Conservation (phyloP, 1,284 basidiomycete genomes). For the Cystodermella granulosa region DNA sequence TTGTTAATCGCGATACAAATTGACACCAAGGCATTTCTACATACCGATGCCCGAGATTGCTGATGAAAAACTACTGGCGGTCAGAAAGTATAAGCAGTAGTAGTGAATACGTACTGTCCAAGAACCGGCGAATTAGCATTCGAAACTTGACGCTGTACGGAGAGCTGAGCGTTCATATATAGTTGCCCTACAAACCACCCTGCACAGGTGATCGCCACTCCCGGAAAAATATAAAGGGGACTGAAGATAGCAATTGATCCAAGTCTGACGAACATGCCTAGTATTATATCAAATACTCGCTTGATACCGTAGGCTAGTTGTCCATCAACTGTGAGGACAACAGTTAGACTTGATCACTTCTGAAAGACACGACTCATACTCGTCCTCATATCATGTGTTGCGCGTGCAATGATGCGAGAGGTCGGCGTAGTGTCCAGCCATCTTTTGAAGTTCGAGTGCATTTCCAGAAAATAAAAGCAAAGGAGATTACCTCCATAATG, state of each 20-base stretch:
- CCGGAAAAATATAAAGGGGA: slow-evolving; percentile 36
- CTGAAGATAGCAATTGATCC: slow-evolving; percentile 42
- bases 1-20: not conserved
- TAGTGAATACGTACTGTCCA: slow-evolving; percentile 34
- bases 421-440: slow-evolving; percentile 50
- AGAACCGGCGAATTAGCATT: slow-evolving; percentile 68
- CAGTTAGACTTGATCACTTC: too few relatives aligned
- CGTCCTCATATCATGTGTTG: slow-evolving; percentile 48
- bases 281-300: slow-evolving; percentile 32
- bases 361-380: too few relatives aligned
- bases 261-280: slow-evolving; percentile 33
- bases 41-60: slow-evolving; percentile 48
- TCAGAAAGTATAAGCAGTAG: not conserved
- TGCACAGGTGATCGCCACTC: too few relatives aligned
- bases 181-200: slow-evolving; percentile 35
- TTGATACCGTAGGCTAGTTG: slow-evolving; percentile 27
- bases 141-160: slow-evolving; percentile 62
- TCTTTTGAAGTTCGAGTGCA: too few relatives aligned
- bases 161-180: slow-evolving; percentile 12
- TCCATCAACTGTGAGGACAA: slow-evolving; percentile 5
- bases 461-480: too few relatives aligned
- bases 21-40: not conserved
- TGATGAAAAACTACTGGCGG: slow-evolving; percentile 40
- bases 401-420: slow-evolving; percentile 47
- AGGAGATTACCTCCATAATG: too few relatives aligned